Evolutionary conservation across 495 filamentous ascomycete genomes (phyloP).

Genomic region (Geopyxis carbonaria): DNA sequence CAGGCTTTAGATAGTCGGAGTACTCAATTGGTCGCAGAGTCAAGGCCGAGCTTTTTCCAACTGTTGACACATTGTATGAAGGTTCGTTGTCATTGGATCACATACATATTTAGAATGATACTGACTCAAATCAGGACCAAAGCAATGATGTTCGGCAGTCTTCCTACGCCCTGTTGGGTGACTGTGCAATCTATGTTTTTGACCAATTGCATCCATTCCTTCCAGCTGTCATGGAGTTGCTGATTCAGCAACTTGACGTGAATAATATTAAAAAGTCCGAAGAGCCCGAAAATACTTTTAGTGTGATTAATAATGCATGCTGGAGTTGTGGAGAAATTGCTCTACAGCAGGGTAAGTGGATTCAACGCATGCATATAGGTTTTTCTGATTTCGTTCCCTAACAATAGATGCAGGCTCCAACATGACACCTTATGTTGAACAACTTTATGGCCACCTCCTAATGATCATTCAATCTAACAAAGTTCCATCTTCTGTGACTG

Average conservation of each 20-base stretch:
- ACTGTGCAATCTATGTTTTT: conserved; percentile 93
- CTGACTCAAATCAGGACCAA: conserved; percentile 37
- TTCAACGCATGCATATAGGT: background rate
- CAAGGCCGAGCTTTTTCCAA: conserved; percentile 74
- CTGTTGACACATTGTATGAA: conserved; percentile 78
- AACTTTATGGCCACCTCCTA: conserved; percentile 55
- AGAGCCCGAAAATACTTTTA: conserved; percentile 60
- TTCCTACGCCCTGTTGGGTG: conserved; percentile 84
- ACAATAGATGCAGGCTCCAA: conserved; percentile 22
- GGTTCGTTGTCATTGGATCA: conserved; percentile 10
- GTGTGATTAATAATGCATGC: conserved; percentile 93
- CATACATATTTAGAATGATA: background rate
- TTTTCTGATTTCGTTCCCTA: conserved; percentile 9
- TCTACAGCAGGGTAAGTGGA: conserved; percentile 45
- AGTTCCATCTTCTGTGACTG: conserved; percentile 78
- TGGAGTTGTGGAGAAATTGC: conserved; percentile 94
- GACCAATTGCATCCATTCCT: conserved; percentile 60
- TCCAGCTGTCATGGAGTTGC: conserved; percentile 51
- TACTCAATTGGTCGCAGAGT: conserved; percentile 51
- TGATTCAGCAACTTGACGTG: conserved; percentile 77
- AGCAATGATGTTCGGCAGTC: conserved; percentile 92
- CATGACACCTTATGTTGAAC: conserved; percentile 60
- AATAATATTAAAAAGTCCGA: conserved; percentile 56
- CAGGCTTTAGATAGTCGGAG: conserved; percentile 76
- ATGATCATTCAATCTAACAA: conserved; percentile 65